Evolutionary conservation across 176 grass and related monocot species (phyloP), one percentile per base, ranked within the genome.

Genomic region (Carex kokanica): DNA sequence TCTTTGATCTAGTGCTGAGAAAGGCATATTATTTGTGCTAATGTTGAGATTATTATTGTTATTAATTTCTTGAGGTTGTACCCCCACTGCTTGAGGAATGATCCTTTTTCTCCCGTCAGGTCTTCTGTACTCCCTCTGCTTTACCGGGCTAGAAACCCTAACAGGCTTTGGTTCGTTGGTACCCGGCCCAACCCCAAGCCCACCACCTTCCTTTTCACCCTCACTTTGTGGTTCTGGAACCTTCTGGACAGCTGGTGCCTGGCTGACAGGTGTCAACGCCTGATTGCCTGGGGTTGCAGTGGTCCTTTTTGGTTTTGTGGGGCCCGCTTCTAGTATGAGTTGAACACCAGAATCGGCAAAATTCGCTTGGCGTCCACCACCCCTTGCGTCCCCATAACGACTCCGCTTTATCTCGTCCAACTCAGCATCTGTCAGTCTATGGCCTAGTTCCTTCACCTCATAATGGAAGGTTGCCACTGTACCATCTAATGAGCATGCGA

Each of bases 81-180:
- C 92, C 64, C 96, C 96, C 17, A 99, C 90, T 45, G 96, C 96
- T 92, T 99, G 91, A 20, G 96, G 96, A 82, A 99, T 99, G 87
- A 99, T 99, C 89, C 96, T 90, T 90, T 93, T 95, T 73, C 96
- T 89, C 8, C 96, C 96, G 88, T 99, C 96, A 84, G 96, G 89
- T 61, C 96, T 90, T 20, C 93, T 79, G 45, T 99, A 99, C 81
- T 95, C 96, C 78, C 93, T 99, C 83, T 99, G 96, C 83, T 93
- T 99, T 47, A 95, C 91, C 58, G 93, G 96, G 85, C 90, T 98
- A 85, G 90, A 87, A 81, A 93, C 65, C 23, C 67, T 79, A 64
- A 73, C 79, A 85, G 85, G 84, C 83, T 91, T 95, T 79, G 83
- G 83, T 82, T 75, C 83, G 18, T 79, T 91, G 87, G 89, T 90